A percentile compares a stretch with the other conserved stretches of the same genome.
Evolutionary conservation across 768 basidiomycete species (phyloP).

Genomic region (Tulasnella sp.): DNA sequence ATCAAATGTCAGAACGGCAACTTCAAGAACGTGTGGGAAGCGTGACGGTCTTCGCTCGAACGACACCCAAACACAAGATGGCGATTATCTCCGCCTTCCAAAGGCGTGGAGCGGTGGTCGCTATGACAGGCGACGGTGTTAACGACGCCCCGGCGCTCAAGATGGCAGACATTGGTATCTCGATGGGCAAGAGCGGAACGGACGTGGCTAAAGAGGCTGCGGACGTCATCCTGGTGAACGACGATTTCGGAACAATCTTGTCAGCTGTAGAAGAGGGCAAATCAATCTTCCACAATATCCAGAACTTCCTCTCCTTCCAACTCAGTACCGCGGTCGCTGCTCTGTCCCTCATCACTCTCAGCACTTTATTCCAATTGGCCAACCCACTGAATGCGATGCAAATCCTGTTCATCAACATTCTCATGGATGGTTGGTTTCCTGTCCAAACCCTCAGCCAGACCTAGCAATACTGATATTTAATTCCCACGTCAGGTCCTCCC

Average conservation of each 20-base stretch:
- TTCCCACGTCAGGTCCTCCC: conserved; percentile 63
- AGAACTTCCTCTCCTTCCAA: conserved; percentile 96
- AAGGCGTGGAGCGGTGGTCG: conserved; percentile 80
- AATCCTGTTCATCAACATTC: conserved; percentile 97
- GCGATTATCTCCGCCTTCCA: conserved; percentile 94
- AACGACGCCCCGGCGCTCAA: conserved; percentile 97
- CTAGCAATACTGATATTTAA: neutral
- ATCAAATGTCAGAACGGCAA: conserved; percentile 76
- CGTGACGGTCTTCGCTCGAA: conserved; percentile 88
- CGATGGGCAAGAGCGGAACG: conserved; percentile 98
- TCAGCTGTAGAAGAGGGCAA: conserved; percentile 97
- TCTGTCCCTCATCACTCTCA: conserved; percentile 88
- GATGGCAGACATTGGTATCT: conserved; percentile 96
- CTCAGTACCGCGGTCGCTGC: conserved; percentile 97
- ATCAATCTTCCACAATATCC: conserved; percentile 98
- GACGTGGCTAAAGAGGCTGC: conserved; percentile 99
- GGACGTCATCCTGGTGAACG: conserved; percentile 94
- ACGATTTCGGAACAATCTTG: conserved; percentile 92
- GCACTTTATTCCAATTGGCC: conserved; percentile 81
- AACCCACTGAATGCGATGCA: conserved; percentile 98
- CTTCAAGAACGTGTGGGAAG: conserved; percentile 72
- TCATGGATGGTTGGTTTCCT: conserved; percentile 79
- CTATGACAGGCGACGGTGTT: conserved; percentile 98
- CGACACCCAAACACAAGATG: conserved; percentile 97
- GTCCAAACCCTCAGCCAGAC: neutral